A percentile compares a stretch with the other conserved stretches of the same genome.
Evolutionary conservation across 1,284 basidiomycete species (phyloP).

Genomic region (Takashimella tepidaria): DNA sequence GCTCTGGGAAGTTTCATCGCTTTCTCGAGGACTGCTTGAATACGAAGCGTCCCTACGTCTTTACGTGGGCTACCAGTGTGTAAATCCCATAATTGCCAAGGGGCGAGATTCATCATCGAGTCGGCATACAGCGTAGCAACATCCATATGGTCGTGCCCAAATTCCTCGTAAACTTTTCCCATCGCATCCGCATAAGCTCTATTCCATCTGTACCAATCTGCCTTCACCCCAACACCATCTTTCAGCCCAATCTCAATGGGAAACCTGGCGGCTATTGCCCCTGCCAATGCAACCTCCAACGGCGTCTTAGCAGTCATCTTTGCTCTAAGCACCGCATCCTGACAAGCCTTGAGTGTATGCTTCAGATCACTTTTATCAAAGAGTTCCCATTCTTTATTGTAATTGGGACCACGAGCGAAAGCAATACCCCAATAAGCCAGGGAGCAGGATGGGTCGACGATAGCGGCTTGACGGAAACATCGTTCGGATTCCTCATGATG

Average conservation of each 20-base stretch:
- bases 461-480: conserved; percentile 32
- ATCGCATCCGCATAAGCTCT: conserved; percentile 26
- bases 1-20: conserved; percentile 15
- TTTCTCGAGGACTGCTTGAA: conserved; percentile 28
- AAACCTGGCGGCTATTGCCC: conserved; percentile 14
- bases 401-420: conserved; percentile 38
- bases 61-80: conserved; percentile 24
- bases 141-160: conserved; percentile 23
- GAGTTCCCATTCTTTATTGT: conserved; percentile 35
- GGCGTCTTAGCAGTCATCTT: conserved; percentile 3
- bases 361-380: conserved; percentile 18
- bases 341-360: conserved; percentile 8
- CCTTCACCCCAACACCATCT: conserved; percentile 6
- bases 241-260: conserved; percentile 5
- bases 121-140: conserved; percentile 37
- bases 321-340: conserved; percentile 7
- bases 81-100: conserved; percentile 42
- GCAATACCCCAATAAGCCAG: conserved; percentile 42
- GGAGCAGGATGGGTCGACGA: conserved; percentile 24
- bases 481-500: conserved; percentile 34
- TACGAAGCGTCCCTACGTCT: conserved; percentile 20
- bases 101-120: conserved; percentile 35
- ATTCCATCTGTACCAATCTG: conserved; percentile 26
- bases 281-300: conserved; percentile 9
- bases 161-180: conserved; percentile 27